Conservation (phyloP, 306 rosid genomes). For the Ormosia emarginata region DNA sequence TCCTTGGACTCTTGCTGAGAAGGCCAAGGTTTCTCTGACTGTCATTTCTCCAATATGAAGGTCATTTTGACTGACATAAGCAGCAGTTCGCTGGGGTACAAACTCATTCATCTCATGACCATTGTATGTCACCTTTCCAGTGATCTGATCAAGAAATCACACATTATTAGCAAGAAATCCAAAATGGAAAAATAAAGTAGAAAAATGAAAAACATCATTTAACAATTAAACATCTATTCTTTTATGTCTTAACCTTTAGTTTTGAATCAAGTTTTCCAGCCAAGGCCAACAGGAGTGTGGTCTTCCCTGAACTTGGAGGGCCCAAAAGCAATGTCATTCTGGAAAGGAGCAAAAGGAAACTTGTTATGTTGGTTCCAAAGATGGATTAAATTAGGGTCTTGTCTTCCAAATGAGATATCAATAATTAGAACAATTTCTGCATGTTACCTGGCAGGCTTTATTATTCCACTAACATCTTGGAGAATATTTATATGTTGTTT, state of each 20-base stretch:
- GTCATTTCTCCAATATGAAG: constrained; percentile 67
- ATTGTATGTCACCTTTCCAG: constrained; percentile 60
- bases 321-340: constrained; percentile 85
- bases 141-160: constrained; percentile 31
- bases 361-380: neutral
- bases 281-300: constrained; percentile 63
- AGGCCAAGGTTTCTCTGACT: constrained; percentile 70
- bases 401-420: neutral
- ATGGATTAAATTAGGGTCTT: neutral
- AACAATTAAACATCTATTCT: neutral
- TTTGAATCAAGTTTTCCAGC: constrained; percentile 65
- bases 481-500: constrained; percentile 43
- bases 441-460: constrained; percentile 65
- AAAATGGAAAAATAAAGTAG: neutral
- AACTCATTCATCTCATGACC: constrained; percentile 72
- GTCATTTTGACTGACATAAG: constrained; percentile 71
- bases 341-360: neutral
- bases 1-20: constrained; percentile 78
- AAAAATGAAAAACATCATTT: neutral
- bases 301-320: constrained; percentile 86
- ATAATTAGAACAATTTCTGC: neutral
- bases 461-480: constrained; percentile 62
- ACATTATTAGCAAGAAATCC: neutral
- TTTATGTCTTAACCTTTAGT: constrained; percentile 40
- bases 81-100: constrained; percentile 68